These are phyloP conservation scores for Aureobasidium sp. DNA, from an alignment of 2,329 filamentous ascomycete species.

Conservation along the genomic window DNA sequence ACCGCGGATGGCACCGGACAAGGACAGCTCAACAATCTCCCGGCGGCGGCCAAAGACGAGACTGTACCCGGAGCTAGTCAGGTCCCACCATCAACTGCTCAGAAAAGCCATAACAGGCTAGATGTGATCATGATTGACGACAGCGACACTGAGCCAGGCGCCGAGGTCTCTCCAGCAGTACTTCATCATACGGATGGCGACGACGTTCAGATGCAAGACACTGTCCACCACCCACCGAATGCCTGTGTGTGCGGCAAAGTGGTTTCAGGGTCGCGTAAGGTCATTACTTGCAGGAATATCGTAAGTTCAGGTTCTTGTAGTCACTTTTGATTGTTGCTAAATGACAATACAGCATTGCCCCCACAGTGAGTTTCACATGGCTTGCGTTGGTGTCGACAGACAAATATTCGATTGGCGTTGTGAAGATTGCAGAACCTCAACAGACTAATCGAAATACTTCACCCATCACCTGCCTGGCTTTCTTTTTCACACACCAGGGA, in stretches of 20 bases:
- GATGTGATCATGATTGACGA: slow-evolving; percentile 6
- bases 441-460: background rate
- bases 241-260: slow-evolving; percentile 19
- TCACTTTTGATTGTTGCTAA: no score
- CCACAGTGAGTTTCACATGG: slow-evolving; percentile 22
- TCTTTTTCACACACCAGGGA: background rate
- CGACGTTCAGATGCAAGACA: background rate
- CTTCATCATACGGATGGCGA: background rate
- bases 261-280: slow-evolving; percentile 12
- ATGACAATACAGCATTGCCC: slow-evolving; percentile 16
- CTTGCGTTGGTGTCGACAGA: slow-evolving; percentile 21
- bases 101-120: background rate
- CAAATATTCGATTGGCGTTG: slow-evolving; percentile 20
- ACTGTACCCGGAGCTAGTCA: background rate
- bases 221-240: background rate
- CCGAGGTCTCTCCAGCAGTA: slow-evolving; percentile 1
- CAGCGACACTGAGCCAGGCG: slow-evolving; percentile 1
- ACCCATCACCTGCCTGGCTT: background rate
- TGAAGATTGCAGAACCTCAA: slow-evolving; percentile 16
- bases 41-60: background rate
- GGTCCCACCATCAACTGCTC: background rate
- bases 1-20: background rate
- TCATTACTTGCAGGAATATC: slow-evolving; percentile 21
- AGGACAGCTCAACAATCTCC: background rate
- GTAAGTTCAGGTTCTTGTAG: no score